A percentile compares a stretch with the other conserved stretches of the same genome.
Conservation (phyloP, 169 alveolate species). For the Eimeria mitis region DNA sequence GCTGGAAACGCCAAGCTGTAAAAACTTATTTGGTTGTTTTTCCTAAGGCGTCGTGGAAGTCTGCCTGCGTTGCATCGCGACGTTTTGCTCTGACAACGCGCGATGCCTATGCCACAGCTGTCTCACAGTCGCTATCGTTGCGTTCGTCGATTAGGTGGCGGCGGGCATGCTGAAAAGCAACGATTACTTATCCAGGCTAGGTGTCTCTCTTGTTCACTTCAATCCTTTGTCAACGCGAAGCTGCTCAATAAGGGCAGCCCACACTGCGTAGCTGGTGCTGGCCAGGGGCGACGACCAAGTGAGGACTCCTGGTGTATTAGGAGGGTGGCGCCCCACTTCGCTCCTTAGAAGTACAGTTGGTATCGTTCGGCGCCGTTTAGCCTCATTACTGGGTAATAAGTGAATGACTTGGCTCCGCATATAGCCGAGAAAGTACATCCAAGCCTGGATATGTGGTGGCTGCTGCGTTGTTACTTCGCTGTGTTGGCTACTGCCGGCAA, state of each 20-base stretch:
- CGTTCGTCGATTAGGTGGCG: not conserved
- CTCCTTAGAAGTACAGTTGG: not conserved
- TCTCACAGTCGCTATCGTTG: not conserved
- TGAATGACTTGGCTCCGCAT: not conserved
- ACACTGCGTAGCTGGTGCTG: not conserved
- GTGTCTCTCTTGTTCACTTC: not conserved
- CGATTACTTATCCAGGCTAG: not conserved
- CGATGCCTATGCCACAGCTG: not conserved
- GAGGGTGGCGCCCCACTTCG: not conserved
- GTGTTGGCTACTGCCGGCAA: slow-evolving; percentile 13
- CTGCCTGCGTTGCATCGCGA: not conserved
- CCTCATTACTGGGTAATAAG: not conserved
- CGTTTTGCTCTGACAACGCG: not conserved
- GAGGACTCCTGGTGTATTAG: not conserved
- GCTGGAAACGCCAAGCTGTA: not conserved
- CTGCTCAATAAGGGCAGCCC: not conserved
- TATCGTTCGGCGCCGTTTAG: not conserved
- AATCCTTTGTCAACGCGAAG: not conserved
- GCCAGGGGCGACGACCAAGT: not conserved
- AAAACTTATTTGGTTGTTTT: not conserved
- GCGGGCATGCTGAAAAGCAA: not conserved
- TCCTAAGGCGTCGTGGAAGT: not conserved
- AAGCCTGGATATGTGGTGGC: not conserved
- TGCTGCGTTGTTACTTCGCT: not conserved
- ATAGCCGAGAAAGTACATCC: not conserved